Evolutionary conservation across 371 early-diverging fungal species (phyloP).

Genomic region (Smittium mucronatum): DNA sequence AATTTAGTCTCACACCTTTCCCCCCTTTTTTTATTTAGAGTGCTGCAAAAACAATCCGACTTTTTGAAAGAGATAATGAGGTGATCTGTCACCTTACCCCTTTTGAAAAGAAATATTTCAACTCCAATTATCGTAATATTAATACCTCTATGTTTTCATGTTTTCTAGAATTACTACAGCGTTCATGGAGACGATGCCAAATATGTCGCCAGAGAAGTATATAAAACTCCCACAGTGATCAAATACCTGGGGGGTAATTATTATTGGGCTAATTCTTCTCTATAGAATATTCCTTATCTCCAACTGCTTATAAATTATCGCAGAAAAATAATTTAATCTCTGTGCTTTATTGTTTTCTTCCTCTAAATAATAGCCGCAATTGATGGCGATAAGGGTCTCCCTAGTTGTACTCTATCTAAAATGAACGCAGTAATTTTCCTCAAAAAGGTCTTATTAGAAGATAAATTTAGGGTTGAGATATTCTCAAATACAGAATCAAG

Average conservation of each 20-base stretch:
- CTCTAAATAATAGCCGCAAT: conserved; percentile 22
- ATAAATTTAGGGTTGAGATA: conserved; percentile 70
- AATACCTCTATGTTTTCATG: neutral
- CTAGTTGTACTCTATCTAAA: conserved; percentile 64
- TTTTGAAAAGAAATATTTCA: neutral
- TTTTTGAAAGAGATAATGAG: conserved; percentile 27
- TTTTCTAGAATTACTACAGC: conserved; percentile 42
- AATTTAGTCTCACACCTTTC: conserved; percentile 10
- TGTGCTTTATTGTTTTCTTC: neutral
- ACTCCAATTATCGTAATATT: neutral
- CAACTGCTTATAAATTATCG: neutral
- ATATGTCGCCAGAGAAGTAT: conserved; percentile 67
- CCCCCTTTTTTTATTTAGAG: conserved; percentile 14
- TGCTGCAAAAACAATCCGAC: conserved; percentile 23
- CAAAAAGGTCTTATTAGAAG: conserved; percentile 58
- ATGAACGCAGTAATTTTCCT: conserved; percentile 60
- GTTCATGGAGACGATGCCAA: conserved; percentile 82
- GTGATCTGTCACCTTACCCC: conserved; percentile 4
- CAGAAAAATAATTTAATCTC: neutral
- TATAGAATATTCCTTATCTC: neutral
- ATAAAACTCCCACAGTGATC: conserved; percentile 78
- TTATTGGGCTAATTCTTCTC: neutral
- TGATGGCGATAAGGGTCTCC: conserved; percentile 39
- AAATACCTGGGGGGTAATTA: conserved; percentile 67
- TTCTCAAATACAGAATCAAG: conserved; percentile 41